Base-by-base conservation (phyloP, 257 asterid species). In the Gentiana straminea region DNA sequence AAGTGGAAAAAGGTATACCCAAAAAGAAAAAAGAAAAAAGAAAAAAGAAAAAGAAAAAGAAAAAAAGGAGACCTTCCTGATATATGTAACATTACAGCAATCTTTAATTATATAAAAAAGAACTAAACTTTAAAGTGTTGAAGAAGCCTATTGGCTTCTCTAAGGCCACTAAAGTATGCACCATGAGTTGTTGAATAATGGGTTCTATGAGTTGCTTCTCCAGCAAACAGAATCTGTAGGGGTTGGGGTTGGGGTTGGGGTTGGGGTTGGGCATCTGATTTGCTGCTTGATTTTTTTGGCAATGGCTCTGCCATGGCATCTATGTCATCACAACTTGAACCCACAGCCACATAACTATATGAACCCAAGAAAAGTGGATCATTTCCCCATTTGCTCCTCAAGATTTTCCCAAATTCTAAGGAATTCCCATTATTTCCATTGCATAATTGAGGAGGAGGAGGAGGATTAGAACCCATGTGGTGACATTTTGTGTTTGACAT, bases 181-280 rank as follows among this genome's bases (percentile, higher is more conserved):
- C 97, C 97, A 58, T 89, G 97, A 43, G 95, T 89, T 3, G 97
- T 89, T n/a, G 97, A 89, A 69, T 86, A 89, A 59, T 83, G 86
- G 51, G 84, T 80, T 71, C 67, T 78, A 54, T 79, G 92, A 4
- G 97, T 86, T 5, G 95, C 97, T 76, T 89, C 97, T 44, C 97
- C 97, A 8, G 95, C 95, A 58, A 89, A 86, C 35, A 89, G 71
- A 5, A 89, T 68, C 62, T 89, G 97, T 36, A 89, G 74, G 24
- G 80, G 75, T 10, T 86, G 69, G 7, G 80, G 75, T 10, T 86
- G 69, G 7, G 62, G 48, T 1, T 73, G 54, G 11, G 12, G 58
- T 35, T 36, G 66, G 13, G 54, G 62, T 49, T 55, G 39, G 60
- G 46, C 38, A 8, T 11, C 50, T 24, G 24, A 24, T 24, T 24